Conservation (phyloP, 2,329 filamentous ascomycete species). For the Meredithiella fracta region DNA sequence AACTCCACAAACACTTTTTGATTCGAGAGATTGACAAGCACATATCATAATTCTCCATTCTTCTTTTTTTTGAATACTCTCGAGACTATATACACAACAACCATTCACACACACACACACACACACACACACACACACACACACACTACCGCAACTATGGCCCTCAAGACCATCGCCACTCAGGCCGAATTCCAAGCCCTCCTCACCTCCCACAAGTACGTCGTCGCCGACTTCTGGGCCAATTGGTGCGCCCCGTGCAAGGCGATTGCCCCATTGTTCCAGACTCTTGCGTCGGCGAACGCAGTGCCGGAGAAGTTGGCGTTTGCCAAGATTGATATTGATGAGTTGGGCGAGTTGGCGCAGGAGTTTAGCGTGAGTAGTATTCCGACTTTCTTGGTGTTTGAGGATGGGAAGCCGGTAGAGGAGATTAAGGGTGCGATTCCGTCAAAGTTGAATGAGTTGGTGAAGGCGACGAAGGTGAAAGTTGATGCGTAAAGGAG, state of each 20-base stretch:
- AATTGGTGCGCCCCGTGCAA: slow-evolving; percentile 47
- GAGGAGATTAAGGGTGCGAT: slow-evolving; percentile 16
- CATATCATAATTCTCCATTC: no score
- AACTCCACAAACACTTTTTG: no score
- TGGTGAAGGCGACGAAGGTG: slow-evolving; percentile 18
- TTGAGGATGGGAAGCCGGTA: slow-evolving; percentile 31
- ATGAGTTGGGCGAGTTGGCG: slow-evolving; percentile 34
- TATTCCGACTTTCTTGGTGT: slow-evolving; percentile 45
- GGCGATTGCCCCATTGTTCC: slow-evolving; percentile 39
- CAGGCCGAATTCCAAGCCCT: slow-evolving; percentile 33
- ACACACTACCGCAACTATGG: neutral
- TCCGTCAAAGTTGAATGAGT: slow-evolving; percentile 13
- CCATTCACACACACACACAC: neutral
- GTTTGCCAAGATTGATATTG: slow-evolving; percentile 45
- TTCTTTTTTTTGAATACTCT: no score
- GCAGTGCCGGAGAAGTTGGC: slow-evolving; percentile 26
- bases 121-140: neutral
- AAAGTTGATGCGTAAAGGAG: slow-evolving; percentile 18
- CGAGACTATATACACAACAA: no score
- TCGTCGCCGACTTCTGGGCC: slow-evolving; percentile 41
- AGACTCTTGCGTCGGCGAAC: slow-evolving; percentile 28
- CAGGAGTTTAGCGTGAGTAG: slow-evolving; percentile 33
- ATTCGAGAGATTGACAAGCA: no score
- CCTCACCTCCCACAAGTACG: slow-evolving; percentile 31
- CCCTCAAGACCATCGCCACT: slow-evolving; percentile 17